These are phyloP conservation scores for Ophiostoma perfectum DNA, from an alignment of 2,329 filamentous ascomycete species.

Conservation along the genomic window DNA sequence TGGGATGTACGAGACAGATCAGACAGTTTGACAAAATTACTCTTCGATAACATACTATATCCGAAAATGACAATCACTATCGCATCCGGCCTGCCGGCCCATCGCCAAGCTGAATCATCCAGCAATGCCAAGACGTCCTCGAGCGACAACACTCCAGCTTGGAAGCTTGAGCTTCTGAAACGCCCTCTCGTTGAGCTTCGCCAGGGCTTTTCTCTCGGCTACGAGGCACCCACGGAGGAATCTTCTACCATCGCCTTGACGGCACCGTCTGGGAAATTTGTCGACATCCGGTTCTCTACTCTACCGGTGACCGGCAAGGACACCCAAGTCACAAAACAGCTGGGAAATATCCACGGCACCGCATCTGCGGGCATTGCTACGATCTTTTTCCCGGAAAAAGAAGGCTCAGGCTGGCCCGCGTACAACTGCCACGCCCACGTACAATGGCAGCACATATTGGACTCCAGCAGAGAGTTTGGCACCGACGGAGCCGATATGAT, in stretches of 20 bases:
- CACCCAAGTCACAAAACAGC: background rate
- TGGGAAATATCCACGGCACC: background rate
- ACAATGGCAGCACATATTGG: background rate
- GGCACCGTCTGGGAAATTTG: background rate
- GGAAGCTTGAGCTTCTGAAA: background rate
- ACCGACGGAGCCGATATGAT: constrained; percentile 8
- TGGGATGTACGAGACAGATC: too few relatives aligned
- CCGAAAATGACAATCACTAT: background rate
- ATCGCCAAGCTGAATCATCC: too few relatives aligned
- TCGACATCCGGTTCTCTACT: constrained; percentile 1
- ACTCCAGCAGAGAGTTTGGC: background rate
- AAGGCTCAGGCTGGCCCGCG: background rate
- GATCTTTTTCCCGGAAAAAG: background rate
- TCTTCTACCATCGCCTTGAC: background rate
- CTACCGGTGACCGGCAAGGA: background rate
- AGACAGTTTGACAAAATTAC: too few relatives aligned
- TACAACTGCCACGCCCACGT: background rate
- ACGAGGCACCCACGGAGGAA: background rate
- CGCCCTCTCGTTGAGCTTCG: background rate
- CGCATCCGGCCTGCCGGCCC: too few relatives aligned
- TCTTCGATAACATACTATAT: too few relatives aligned
- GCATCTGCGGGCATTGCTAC: background rate
- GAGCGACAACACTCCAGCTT: background rate
- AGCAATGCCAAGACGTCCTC: background rate
- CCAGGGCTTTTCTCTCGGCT: background rate